phyloP scores from a whole-genome alignment of 495 filamentous ascomycete species.

The Tirmania nivea region DNA sequence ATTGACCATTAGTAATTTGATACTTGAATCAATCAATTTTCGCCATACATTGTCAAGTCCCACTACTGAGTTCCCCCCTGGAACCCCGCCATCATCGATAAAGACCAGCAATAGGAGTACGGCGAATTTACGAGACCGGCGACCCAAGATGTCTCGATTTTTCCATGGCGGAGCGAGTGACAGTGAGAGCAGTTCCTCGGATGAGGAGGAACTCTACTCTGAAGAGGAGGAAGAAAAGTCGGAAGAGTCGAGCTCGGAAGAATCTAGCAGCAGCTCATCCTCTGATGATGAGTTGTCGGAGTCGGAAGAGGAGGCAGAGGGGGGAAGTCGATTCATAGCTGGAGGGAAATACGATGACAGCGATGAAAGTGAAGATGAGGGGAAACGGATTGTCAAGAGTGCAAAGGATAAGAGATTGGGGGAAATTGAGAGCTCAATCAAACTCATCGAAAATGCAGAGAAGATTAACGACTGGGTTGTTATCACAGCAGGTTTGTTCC shows the following conservation, averaged over 20 bases:
- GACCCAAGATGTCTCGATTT: slow-evolving; percentile 68
- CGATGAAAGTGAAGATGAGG: slow-evolving; percentile 63
- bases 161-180: slow-evolving; percentile 86
- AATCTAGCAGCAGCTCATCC: slow-evolving; percentile 23
- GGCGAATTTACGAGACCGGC: not conserved
- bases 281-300: slow-evolving; percentile 31
- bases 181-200: slow-evolving; percentile 57
- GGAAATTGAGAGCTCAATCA: slow-evolving; percentile 73
- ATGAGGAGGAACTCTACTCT: slow-evolving; percentile 66
- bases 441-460: slow-evolving; percentile 78
- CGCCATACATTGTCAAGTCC: not conserved
- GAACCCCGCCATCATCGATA: not conserved
- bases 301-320: slow-evolving; percentile 44
- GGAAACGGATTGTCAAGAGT: slow-evolving; percentile 70
- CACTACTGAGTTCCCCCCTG: not conserved
- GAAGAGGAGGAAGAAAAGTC: slow-evolving; percentile 41
- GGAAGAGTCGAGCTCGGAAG: slow-evolving; percentile 21
- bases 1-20: too few species aligned
- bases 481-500: slow-evolving; percentile 57
- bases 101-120: not conserved
- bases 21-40: not conserved
- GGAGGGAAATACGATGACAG: slow-evolving; percentile 55
- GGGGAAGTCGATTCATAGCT: slow-evolving; percentile 59
- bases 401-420: slow-evolving; percentile 93
- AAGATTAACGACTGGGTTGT: slow-evolving; percentile 96